phyloP scores from a whole-genome alignment of 1,284 basidiomycete genomes.

The Cryptococcus sp. region DNA sequence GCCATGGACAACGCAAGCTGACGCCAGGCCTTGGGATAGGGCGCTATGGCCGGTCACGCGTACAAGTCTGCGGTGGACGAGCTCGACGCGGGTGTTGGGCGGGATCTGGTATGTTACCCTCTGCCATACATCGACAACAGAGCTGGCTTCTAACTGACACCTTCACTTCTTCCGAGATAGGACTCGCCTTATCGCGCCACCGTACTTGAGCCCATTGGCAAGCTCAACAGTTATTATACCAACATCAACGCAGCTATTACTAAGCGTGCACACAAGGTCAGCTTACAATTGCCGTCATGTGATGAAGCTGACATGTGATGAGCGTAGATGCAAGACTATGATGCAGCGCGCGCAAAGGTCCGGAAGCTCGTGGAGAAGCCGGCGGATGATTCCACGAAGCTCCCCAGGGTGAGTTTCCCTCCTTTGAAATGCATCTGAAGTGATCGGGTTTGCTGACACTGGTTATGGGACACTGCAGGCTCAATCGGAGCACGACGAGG shows the following conservation, averaged over 20 bases:
- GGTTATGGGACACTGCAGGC: conserved; percentile 53
- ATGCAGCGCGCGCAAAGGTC: conserved; percentile 81
- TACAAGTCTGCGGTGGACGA: conserved; percentile 96
- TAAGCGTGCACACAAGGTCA: conserved; percentile 94
- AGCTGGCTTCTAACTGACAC: neutral
- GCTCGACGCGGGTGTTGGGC: conserved; percentile 75
- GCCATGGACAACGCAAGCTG: neutral
- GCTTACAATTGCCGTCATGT: neutral
- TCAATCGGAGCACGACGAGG: conserved; percentile 91
- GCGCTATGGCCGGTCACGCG: conserved; percentile 94
- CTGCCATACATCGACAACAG: neutral
- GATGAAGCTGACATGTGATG: neutral
- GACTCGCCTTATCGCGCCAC: conserved; percentile 92
- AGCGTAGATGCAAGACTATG: conserved; percentile 84
- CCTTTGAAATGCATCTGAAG: neutral
- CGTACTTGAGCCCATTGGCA: conserved; percentile 90
- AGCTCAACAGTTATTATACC: conserved; percentile 93
- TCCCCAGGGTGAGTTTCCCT: conserved; percentile 66
- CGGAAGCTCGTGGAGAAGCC: conserved; percentile 92
- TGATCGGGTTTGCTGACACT: neutral
- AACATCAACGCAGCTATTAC: conserved; percentile 88
- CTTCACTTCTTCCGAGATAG: conserved; percentile 55
- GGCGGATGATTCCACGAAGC: conserved; percentile 84
- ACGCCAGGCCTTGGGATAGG: conserved; percentile 44
- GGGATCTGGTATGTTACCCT: conserved; percentile 68